Evolutionary conservation across 2,329 filamentous ascomycete species (phyloP), one percentile per base, ranked within the genome.

Genomic region (Botryotinia convoluta): DNA sequence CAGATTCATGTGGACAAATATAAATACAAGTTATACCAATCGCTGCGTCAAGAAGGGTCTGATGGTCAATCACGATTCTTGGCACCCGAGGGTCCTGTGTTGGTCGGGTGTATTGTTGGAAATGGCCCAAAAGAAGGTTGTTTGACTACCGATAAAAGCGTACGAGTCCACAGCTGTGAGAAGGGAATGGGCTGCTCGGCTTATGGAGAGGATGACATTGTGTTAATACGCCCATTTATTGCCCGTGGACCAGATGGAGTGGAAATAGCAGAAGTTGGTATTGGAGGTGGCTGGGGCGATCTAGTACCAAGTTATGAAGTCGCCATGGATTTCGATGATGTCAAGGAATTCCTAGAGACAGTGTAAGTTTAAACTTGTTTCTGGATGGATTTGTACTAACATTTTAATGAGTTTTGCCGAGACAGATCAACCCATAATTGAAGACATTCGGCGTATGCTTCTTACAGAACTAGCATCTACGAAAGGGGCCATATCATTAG

Each of bases 111-210:
- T 79, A 86, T 87, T 72, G 90, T 92, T 69, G 95, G 93, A 2
- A 97, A 98, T 77, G 86, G 85, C 1, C 83, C 85, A 20, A 88
- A 92, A 45, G 81, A 86, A 0, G 94, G 94, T 4, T 96, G 92
- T 78, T 83, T 98, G 39, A 97, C 93, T 0, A 83, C 84, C 0
- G 84, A 91, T 37, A 81, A 87, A 37, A 83, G 84, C 32, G 89
- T 89, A 0, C 89, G 92, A 3, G 85, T 98, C 10, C 95, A 98
- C 81, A 97, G 93, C 79, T 98, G 95, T 77, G 94, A 97, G 79
- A 91, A 89, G 75, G 92, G 90, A 0, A 88, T 87, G 74, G 85
- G 86, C 35, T 94, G 92, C 77, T 79, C 83, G 0, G 83, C 86
- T 0, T 84, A 83, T 65, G 85, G 80, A 10, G 39, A 44, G 22